Evolutionary conservation across 2,329 filamentous ascomycete genomes (phyloP).

Genomic region (Aspergillus neoniger): DNA sequence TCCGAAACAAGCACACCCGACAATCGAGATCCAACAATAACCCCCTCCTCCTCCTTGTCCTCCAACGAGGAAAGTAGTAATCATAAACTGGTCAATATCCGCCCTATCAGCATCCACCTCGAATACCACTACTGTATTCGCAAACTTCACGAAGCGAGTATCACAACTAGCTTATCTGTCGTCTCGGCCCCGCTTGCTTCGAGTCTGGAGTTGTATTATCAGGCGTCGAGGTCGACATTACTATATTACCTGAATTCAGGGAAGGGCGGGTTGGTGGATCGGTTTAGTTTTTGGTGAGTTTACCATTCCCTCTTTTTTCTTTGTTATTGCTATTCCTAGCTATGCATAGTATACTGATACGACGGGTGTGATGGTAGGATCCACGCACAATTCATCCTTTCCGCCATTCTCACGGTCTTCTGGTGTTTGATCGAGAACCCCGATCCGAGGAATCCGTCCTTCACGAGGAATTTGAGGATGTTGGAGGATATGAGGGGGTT

Average conservation of each 20-base stretch:
- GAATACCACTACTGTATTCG: slow-evolving; percentile 30
- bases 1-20: too few relatives aligned
- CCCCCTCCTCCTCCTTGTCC: too few relatives aligned
- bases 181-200: slow-evolving; percentile 17
- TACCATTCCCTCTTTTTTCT: too few relatives aligned
- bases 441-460: not conserved
- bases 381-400: slow-evolving; percentile 10
- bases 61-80: not conserved
- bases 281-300: slow-evolving; percentile 2
- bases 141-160: slow-evolving; percentile 27
- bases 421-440: not conserved
- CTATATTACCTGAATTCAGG: slow-evolving; percentile 15
- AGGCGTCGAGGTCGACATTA: slow-evolving; percentile 26
- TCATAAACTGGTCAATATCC: slow-evolving; percentile 15
- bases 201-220: slow-evolving; percentile 28
- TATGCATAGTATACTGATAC: not conserved
- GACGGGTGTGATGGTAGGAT: not conserved
- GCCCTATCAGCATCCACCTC: slow-evolving; percentile 27
- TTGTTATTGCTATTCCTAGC: not conserved
- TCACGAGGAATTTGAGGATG: not conserved
- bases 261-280: not conserved
- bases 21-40: too few relatives aligned
- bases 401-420: slow-evolving; percentile 6
- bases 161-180: slow-evolving; percentile 1
- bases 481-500: slow-evolving; percentile 3